Base-by-base conservation (phyloP, 371 early-diverging fungal genomes). In the Paramicrosporidium saccamoebae region DNA sequence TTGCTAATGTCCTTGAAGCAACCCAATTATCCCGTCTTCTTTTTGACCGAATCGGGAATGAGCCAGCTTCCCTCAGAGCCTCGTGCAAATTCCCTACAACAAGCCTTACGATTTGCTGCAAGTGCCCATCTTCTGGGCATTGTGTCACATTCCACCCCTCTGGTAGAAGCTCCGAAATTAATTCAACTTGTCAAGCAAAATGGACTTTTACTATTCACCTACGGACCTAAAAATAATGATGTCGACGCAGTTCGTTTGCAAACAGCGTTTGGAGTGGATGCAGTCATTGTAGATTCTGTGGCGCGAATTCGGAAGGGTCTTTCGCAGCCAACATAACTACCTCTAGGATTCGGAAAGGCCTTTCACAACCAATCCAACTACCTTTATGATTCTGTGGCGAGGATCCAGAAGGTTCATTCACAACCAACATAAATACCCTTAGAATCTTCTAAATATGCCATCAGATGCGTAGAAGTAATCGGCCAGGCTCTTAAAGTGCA, bases 21-120 rank as follows among this genome's bases (percentile, higher is more conserved):
- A 30, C 56, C 61, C 20, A 60, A 58, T 28, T 59, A 64, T 25
- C 84, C 86, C 0, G 69, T 84, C 5, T 71, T 82, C 37, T 73
- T 86, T 46, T 44, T 88, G 33, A 78, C 86, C 0, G 72, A 73
- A 29, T 74, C 64, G 12, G 84, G 84, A 15, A 56, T 55, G 8
- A 30, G 52, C 1, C 48, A 44, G 3, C 56, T 66, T n/a, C n/a
- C n/a, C 48, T 61, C 59, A 1, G 82, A 88, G 36, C 45, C 50
- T 17, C 59, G 84, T 5, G 66, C 68, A 31, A 79, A 77, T 33
- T 65, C 72, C 17, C 35, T 86, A 8, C 58, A 61, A 14, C 60
- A 48, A 0, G 88, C 88, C 1, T 60, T 77, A n/a, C 43, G 59
- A 10, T 67, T 77, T 35, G 74, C 77, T 13, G 56, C 58, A 15